Evolutionary conservation across 140 eudicot species (phyloP).

Genomic region (Stevia rebaudiana): DNA sequence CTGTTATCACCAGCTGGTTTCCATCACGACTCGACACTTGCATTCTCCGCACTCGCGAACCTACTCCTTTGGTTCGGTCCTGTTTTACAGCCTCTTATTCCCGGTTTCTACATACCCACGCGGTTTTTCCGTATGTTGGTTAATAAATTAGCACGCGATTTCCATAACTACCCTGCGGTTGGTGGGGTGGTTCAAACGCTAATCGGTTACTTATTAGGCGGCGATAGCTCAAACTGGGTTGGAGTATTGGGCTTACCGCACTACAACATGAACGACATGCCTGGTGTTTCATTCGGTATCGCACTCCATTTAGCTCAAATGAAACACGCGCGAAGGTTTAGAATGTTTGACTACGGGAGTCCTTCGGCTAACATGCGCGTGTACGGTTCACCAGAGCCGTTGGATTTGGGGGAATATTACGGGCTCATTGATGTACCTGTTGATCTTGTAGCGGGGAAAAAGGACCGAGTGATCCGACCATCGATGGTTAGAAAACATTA

Average conservation of each 20-base stretch:
- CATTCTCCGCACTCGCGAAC: conserved; percentile 48
- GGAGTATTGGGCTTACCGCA: conserved; percentile 91
- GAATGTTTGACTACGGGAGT: conserved; percentile 83
- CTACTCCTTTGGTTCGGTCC: conserved; percentile 59
- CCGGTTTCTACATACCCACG: conserved; percentile 87
- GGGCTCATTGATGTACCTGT: conserved; percentile 82
- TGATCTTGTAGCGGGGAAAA: conserved; percentile 80
- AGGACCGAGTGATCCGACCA: conserved; percentile 78
- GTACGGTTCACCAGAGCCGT: conserved; percentile 72
- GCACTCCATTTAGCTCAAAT: conserved; percentile 88
- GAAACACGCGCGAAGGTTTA: conserved; percentile 49
- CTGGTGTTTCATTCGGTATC: conserved; percentile 76
- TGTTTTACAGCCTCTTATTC: conserved; percentile 47
- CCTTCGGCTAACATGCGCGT: conserved; percentile 53
- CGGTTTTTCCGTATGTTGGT: conserved; percentile 89
- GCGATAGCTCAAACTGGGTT: conserved; percentile 96
- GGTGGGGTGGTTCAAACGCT: conserved; percentile 96
- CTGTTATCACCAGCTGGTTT: conserved; percentile 94
- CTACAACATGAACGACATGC: conserved; percentile 97
- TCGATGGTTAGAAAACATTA: conserved; percentile 88
- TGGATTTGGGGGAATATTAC: conserved; percentile 77
- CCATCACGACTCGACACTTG: conserved; percentile 62
- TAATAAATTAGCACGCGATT: conserved; percentile 91
- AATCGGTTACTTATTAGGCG: conserved; percentile 77
- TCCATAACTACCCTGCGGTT: conserved; percentile 89